These are phyloP conservation scores for Tripterygium wilfordii DNA, from an alignment of 177 flowering plant genomes.

Conservation along the genomic window DNA sequence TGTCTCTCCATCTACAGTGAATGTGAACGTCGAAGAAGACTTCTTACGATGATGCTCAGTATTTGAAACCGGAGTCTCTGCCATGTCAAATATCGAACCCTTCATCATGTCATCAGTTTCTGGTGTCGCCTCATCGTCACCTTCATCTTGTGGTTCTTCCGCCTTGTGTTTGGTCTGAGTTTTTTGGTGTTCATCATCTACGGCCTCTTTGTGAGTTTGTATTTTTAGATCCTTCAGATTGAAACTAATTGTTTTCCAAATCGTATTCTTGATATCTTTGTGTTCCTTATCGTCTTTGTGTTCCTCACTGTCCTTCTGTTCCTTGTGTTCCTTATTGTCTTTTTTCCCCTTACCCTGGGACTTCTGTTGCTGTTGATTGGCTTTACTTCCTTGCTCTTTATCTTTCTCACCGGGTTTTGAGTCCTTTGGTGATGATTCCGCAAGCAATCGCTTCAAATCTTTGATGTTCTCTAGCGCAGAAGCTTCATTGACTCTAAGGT, in stretches of 20 bases:
- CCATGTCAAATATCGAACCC: conserved; percentile 59
- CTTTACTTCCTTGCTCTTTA: too few species aligned
- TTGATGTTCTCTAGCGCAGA: conserved; percentile 50
- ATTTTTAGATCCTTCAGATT: conserved; percentile 33
- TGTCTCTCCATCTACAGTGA: conserved; percentile 28
- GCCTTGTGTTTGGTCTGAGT: conserved; percentile 9
- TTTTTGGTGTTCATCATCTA: conserved; percentile 14
- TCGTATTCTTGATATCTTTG: conserved; percentile 12
- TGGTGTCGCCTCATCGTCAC: conserved; percentile 27
- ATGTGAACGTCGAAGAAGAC: conserved; percentile 20
- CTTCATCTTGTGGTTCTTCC: too few species aligned
- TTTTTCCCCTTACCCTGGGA: too few species aligned
- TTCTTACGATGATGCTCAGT: conserved; percentile 23
- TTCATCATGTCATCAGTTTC: conserved; percentile 36
- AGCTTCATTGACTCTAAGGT: conserved; percentile 45
- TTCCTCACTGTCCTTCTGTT: conserved; percentile 5
- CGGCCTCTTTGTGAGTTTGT: conserved; percentile 14
- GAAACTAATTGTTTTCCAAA: conserved; percentile 19
- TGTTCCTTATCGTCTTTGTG: conserved; percentile 10
- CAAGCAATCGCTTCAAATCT: conserved; percentile 46
- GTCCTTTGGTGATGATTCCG: conserved; percentile 13
- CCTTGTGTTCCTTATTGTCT: conserved; percentile 15
- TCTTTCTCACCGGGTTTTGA: too few species aligned
- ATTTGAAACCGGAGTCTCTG: conserved; percentile 21
- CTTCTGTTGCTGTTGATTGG: too few species aligned